Evolutionary conservation across 2,329 filamentous ascomycete genomes (phyloP).

Genomic region (Lomentospora prolificans): DNA sequence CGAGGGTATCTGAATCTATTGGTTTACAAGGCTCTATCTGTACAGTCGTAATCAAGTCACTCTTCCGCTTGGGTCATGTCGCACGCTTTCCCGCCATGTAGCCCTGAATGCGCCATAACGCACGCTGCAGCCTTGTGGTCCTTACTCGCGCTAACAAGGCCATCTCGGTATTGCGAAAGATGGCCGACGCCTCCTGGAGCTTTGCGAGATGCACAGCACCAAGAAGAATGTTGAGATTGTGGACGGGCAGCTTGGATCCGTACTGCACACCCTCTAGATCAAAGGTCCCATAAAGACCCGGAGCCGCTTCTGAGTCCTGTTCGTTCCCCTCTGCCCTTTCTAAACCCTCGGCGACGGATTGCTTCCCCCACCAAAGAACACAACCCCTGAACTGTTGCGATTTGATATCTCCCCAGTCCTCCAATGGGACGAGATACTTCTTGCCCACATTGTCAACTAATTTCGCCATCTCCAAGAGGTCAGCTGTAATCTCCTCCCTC

Average conservation of each 20-base stretch:
- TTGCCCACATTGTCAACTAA: not conserved
- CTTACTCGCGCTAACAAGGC: conserved; percentile 21
- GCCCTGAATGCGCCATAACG: conserved; percentile 39
- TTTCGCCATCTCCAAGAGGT: not conserved
- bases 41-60: not conserved
- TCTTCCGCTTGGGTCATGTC: not conserved
- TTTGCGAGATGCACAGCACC: conserved; percentile 26
- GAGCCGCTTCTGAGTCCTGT: not conserved
- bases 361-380: not conserved
- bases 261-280: conserved; percentile 18
- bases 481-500: not conserved
- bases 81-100: no score
- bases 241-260: conserved; percentile 27
- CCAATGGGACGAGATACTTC: not conserved
- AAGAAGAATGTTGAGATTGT: conserved; percentile 34
- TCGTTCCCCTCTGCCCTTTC: not conserved
- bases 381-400: not conserved
- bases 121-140: conserved; percentile 26
- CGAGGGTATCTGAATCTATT: no score
- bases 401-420: not conserved
- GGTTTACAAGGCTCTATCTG: no score
- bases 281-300: conserved; percentile 14
- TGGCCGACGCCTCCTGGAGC: conserved; percentile 15
- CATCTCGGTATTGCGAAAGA: conserved; percentile 16
- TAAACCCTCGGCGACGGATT: not conserved